phyloP scores from a whole-genome alignment of 75 land plant species.

The Gnetum montanum region DNA sequence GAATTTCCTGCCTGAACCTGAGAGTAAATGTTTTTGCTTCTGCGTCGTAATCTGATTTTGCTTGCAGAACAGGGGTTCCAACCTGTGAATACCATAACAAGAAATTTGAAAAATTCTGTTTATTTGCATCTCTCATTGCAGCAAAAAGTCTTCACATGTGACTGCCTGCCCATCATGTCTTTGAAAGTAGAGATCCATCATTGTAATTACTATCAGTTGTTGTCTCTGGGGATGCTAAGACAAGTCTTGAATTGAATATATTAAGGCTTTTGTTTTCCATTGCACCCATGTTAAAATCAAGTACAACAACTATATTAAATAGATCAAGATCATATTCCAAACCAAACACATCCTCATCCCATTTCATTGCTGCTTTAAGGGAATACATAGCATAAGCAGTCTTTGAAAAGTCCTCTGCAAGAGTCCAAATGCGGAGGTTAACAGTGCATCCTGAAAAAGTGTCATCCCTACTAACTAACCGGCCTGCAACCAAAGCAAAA shows the following conservation, averaged over 20 bases:
- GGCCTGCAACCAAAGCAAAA: conserved; percentile 94
- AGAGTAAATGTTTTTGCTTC: conserved; percentile 55
- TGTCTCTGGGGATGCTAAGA: conserved; percentile 92
- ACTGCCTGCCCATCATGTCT: conserved; percentile 97
- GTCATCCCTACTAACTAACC: conserved; percentile 79
- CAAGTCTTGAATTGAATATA: conserved; percentile 94
- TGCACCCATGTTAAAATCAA: conserved; percentile 99
- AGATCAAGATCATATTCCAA: conserved; percentile 96
- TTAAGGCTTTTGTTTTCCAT: conserved; percentile 98
- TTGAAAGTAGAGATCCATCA: conserved; percentile 93
- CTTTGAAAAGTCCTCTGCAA: conserved; percentile 69
- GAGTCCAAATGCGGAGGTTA: conserved; percentile 85
- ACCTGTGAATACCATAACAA: conserved; percentile 92
- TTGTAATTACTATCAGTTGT: conserved; percentile 92
- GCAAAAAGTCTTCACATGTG: conserved; percentile 95
- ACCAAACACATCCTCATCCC: conserved; percentile 99
- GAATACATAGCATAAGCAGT: conserved; percentile 93
- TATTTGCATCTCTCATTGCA: conserved; percentile 95
- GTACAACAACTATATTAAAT: conserved; percentile 96
- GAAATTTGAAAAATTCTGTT: conserved; percentile 75
- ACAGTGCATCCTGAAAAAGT: conserved; percentile 76
- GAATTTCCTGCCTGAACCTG: conserved; percentile 76
- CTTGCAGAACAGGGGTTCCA: conserved; percentile 79
- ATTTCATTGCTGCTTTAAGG: conserved; percentile 89
- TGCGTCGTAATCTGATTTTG: conserved; percentile 68